Percentiles rank a stretch among this genome's conserved stretches.
Evolutionary conservation across 2,329 filamentous ascomycete genomes (phyloP).

Genomic region (Penicillium aurantiogriseum): DNA sequence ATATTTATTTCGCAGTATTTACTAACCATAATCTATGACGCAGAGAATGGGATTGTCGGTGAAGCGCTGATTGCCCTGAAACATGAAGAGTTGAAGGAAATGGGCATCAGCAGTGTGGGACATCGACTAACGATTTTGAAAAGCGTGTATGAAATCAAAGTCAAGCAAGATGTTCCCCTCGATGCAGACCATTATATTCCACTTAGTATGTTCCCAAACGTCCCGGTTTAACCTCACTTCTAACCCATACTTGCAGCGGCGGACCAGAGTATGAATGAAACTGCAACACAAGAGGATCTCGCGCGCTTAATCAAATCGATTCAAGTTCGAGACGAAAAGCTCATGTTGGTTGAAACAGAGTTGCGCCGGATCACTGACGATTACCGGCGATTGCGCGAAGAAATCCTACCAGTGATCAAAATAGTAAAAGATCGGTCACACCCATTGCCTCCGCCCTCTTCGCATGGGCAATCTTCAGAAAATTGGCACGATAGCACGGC

Average conservation of each 20-base stretch:
- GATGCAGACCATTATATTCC: constrained; percentile 94
- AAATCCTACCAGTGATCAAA: constrained; percentile 84
- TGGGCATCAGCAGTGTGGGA: constrained; percentile 89
- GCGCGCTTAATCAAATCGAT: constrained; percentile 87
- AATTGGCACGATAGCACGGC: constrained; percentile 34
- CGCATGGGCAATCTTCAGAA: constrained; percentile 21
- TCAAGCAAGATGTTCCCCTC: constrained; percentile 85
- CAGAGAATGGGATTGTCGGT: constrained; percentile 92
- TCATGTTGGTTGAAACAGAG: constrained; percentile 78
- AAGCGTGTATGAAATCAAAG: constrained; percentile 93
- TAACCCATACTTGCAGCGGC: constrained; percentile 61
- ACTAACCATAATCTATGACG: background rate
- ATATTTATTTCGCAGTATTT: background rate
- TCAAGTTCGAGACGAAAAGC: constrained; percentile 83
- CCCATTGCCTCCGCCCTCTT: constrained; percentile 66
- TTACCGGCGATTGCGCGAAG: constrained; percentile 82
- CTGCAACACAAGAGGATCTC: constrained; percentile 89
- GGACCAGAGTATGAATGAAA: constrained; percentile 82
- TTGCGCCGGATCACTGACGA: constrained; percentile 81
- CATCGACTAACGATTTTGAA: constrained; percentile 94
- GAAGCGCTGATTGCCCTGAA: constrained; percentile 84
- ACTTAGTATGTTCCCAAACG: constrained; percentile 62
- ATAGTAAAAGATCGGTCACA: constrained; percentile 90
- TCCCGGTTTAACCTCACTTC: constrained; percentile 11
- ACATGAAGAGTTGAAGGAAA: constrained; percentile 91